Percentiles rank a stretch among this genome's conserved stretches.
These are phyloP conservation scores for Dactylella cylindrospora DNA, from an alignment of 2,329 filamentous ascomycete species.

Conservation along the genomic window DNA sequence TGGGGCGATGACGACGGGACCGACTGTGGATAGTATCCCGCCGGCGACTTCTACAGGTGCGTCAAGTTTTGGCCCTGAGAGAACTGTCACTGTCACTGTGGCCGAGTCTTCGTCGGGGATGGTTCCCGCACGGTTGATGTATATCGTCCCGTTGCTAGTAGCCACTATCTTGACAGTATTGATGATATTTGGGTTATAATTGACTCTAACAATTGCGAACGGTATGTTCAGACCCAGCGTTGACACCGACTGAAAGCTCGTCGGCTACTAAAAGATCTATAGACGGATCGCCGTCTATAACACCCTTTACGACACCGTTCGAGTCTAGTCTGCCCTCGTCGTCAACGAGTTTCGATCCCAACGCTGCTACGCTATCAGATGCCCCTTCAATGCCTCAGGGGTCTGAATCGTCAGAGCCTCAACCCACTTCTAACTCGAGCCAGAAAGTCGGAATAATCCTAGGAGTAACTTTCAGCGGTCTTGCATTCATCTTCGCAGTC, in stretches of 20 bases:
- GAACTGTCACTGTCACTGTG: conserved; percentile 20
- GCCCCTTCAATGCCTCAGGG: too few species aligned
- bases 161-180: conserved; percentile 1
- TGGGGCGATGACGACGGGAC: not conserved
- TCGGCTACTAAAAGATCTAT: too few species aligned
- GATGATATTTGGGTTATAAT: conserved; percentile 10
- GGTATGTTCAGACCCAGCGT: too few species aligned
- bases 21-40: not conserved
- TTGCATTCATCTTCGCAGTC: conserved; percentile 44
- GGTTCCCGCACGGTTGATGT: too few species aligned
- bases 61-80: conserved; percentile 2
- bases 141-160: not conserved
- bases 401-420: too few species aligned
- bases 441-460: too few species aligned
- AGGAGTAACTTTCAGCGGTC: not conserved
- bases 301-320: not conserved
- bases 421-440: too few species aligned
- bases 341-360: too few species aligned
- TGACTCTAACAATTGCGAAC: too few species aligned
- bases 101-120: not conserved
- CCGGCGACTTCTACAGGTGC: conserved; percentile 16
- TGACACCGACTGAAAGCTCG: too few species aligned
- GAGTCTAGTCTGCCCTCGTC: too few species aligned
- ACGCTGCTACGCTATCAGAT: too few species aligned
- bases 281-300: not conserved